These are phyloP conservation scores for Termitomyces sp. DNA, from an alignment of 768 basidiomycete genomes.

Conservation along the genomic window DNA sequence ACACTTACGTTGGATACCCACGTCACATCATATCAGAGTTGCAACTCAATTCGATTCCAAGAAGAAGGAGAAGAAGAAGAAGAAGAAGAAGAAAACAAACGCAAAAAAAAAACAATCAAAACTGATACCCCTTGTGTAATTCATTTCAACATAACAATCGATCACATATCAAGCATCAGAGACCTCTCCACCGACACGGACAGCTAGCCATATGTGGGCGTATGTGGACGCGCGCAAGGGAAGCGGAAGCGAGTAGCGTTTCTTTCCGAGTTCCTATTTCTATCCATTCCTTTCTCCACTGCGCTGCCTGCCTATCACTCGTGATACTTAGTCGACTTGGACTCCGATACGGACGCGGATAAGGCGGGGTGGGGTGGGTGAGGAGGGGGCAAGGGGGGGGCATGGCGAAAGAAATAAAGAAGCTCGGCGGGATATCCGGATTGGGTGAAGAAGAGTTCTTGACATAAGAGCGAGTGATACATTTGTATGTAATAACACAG, in stretches of 20 bases:
- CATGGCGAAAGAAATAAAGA: no score
- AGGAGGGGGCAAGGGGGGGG: no score
- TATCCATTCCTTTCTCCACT: not conserved
- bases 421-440: not conserved
- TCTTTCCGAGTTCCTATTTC: not conserved
- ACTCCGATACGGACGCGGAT: constrained; percentile 2
- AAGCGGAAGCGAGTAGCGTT: not conserved
- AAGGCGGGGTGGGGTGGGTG: not conserved
- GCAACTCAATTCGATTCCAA: not conserved
- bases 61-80: no score
- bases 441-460: no score
- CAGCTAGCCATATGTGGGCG: not conserved
- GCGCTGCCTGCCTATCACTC: not conserved
- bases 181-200: not conserved
- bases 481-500: not conserved
- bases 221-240: not conserved
- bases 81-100: no score
- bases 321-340: no score
- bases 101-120: not conserved
- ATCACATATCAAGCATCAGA: not conserved
- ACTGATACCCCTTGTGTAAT: not conserved
- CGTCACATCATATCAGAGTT: not conserved
- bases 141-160: not conserved
- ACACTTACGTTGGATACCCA: not conserved
- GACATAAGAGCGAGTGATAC: no score